Evolutionary conservation across 225 moss, liverwort and hornwort species (phyloP).

Genomic region (Pseudisothecium myosuroides): DNA sequence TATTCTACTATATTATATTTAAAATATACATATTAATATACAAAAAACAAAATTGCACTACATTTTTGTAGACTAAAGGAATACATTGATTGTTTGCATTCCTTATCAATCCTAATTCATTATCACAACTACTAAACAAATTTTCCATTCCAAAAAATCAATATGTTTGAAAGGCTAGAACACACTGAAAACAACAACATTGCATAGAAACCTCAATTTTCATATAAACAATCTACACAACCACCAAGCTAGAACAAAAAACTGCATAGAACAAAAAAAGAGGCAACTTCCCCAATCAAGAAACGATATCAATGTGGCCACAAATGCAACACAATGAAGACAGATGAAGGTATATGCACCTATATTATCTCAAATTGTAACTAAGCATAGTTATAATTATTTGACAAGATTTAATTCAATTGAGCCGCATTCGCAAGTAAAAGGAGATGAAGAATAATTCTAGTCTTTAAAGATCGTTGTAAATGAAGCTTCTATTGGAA

Average conservation of each 20-base stretch:
- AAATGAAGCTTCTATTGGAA: fast-evolving
- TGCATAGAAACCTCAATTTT: background rate
- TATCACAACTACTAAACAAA: background rate
- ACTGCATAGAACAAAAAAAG: background rate
- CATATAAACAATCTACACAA: background rate
- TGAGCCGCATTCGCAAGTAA: fast-evolving
- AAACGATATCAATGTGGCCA: background rate
- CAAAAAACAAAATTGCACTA: background rate
- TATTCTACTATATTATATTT: background rate
- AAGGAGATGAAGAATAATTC: background rate
- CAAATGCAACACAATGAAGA: background rate
- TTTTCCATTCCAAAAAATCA: background rate
- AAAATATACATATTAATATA: background rate
- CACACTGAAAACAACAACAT: background rate
- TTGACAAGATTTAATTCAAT: background rate
- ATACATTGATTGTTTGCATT: background rate
- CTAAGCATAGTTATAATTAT: background rate
- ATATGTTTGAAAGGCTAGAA: background rate
- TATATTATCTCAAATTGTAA: background rate
- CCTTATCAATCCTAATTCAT: background rate
- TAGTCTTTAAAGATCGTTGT: fast-evolving
- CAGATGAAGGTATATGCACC: background rate
- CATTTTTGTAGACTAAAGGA: background rate
- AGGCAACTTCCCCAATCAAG: too few relatives aligned
- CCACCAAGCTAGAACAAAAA: background rate